Evolutionary conservation across 208 protist species (phyloP).

Genomic region (Trypanosomatidae sp.): DNA sequence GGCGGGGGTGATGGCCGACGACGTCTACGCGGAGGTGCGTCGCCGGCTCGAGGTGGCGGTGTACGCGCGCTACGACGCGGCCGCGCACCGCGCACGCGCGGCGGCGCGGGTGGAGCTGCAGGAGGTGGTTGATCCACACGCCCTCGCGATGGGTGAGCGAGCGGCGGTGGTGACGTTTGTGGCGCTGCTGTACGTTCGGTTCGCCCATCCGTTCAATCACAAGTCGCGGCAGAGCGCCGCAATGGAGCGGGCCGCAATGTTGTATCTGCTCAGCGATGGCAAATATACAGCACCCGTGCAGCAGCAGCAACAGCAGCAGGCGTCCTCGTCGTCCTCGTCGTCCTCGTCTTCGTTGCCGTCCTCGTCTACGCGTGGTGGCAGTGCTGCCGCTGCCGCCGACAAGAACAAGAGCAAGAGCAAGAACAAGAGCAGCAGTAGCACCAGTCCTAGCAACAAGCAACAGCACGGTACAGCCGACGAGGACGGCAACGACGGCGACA

Average conservation of each 20-base stretch:
- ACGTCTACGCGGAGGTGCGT: background rate
- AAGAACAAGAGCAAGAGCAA: too few species aligned
- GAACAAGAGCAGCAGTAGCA: background rate
- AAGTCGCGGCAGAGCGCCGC: conserved; percentile 53
- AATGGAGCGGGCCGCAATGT: conserved; percentile 44
- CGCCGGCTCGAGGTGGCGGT: too few species aligned
- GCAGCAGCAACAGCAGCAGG: conserved; percentile 4
- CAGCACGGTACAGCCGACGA: background rate
- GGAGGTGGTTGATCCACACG: conserved; percentile 65
- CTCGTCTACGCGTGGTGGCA: too few species aligned
- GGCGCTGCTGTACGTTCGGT: conserved; percentile 77
- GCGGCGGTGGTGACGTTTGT: conserved; percentile 52
- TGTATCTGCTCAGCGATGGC: conserved; percentile 58
- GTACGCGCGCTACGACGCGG: too few species aligned
- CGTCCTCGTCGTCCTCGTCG: too few species aligned
- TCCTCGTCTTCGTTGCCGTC: background rate
- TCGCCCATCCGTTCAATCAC: conserved; percentile 84
- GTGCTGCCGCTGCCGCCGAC: too few species aligned
- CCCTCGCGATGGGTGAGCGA: conserved; percentile 49
- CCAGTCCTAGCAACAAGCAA: background rate
- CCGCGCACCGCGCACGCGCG: conserved; percentile 9
- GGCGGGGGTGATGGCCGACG: background rate
- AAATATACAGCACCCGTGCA: background rate
- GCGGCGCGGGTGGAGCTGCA: conserved; percentile 44
- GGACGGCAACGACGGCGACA: background rate